These are phyloP conservation scores for Echria macrotheca DNA, from an alignment of 495 filamentous ascomycete genomes.

Conservation along the genomic window DNA sequence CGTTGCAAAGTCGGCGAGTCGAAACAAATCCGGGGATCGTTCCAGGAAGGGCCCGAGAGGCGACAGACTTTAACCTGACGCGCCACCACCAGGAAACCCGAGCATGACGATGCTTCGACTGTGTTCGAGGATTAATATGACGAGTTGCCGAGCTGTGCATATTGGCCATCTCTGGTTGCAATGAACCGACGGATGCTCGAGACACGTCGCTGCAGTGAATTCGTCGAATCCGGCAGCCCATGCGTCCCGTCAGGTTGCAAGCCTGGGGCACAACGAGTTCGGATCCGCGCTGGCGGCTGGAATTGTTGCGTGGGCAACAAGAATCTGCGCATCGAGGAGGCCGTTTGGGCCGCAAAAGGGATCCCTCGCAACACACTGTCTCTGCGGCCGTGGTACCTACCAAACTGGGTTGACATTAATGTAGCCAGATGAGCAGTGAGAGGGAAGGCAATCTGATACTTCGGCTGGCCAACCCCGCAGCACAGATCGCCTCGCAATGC, in stretches of 20 bases:
- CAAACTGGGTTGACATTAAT: neutral
- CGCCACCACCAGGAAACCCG: neutral
- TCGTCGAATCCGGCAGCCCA: conserved; percentile 1
- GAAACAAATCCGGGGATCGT: no score
- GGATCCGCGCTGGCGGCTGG: neutral
- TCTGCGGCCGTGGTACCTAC: conserved; percentile 11
- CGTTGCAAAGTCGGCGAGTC: no score
- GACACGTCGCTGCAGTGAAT: conserved; percentile 10
- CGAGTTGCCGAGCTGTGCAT: conserved; percentile 6
- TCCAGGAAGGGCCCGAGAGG: neutral
- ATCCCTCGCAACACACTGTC: conserved; percentile 2
- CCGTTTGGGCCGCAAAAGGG: conserved; percentile 2
- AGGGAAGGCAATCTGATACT: neutral
- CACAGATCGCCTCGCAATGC: neutral
- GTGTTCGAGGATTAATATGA: conserved; percentile 1
- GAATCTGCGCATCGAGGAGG: neutral
- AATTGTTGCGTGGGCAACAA: neutral
- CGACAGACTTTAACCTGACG: neutral
- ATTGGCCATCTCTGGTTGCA: conserved; percentile 2
- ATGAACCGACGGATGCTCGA: neutral
- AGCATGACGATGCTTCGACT: neutral
- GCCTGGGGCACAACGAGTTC: neutral
- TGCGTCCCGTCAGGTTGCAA: conserved; percentile 1
- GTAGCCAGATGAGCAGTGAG: neutral
- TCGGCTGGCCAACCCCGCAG: neutral